phyloP scores from a whole-genome alignment of 345 rosid genomes.

The Citrus trifoliata region DNA sequence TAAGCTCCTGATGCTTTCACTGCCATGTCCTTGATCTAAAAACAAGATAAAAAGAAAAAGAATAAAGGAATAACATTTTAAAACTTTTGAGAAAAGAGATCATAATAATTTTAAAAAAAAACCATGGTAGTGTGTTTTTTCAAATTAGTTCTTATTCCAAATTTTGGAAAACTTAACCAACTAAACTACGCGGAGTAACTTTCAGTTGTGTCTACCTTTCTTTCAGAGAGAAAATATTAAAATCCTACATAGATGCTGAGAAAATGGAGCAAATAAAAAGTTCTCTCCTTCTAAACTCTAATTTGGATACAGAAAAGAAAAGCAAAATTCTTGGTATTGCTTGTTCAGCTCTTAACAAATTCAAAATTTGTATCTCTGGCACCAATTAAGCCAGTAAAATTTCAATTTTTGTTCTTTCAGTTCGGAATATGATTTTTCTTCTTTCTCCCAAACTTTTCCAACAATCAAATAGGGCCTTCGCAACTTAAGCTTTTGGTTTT shows the following conservation, averaged over 20 bases:
- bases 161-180: not conserved
- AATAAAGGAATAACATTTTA: not conserved
- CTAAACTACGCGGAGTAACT: not conserved
- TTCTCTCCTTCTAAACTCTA: not conserved
- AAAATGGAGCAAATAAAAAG: not conserved
- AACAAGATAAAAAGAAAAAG: not conserved
- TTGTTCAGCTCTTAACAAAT: not conserved
- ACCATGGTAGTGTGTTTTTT: not conserved
- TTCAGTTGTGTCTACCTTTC: not conserved
- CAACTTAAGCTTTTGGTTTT: not conserved
- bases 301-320: not conserved
- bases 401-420: not conserved
- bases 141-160: not conserved
- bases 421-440: not conserved
- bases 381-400: not conserved
- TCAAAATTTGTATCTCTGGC: not conserved
- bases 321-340: not conserved
- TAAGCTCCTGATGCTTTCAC: conserved; percentile 92
- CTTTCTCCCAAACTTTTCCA: not conserved
- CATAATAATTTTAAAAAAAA: not conserved
- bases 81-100: not conserved
- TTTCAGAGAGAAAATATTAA: not conserved
- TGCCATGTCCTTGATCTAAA: conserved; percentile 92
- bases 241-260: not conserved
- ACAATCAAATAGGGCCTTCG: not conserved